Conservation (phyloP, 306 rosid genomes). For the Alnus rubra region DNA sequence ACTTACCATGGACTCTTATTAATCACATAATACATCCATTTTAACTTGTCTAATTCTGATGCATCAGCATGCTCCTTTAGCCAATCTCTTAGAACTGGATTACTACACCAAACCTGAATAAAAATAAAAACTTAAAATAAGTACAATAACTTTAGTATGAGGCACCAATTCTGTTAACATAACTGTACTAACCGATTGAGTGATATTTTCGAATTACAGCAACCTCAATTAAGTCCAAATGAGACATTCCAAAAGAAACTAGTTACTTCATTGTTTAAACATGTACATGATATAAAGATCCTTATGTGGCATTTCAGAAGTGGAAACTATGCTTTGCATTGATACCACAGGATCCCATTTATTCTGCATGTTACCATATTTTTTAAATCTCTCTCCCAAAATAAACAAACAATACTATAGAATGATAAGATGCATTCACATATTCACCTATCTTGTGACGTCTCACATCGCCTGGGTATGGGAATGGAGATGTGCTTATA, state of each 20-base stretch:
- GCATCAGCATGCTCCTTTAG: constrained; percentile 65
- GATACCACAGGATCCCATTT: neutral
- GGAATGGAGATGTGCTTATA: no score
- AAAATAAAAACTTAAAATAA: constrained; percentile 5
- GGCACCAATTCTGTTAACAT: neutral
- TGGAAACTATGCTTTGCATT: neutral
- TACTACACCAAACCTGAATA: constrained; percentile 77
- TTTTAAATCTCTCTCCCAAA: no score
- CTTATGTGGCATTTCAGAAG: neutral
- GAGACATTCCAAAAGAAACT: neutral
- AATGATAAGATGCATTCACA: neutral
- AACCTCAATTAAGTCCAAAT: neutral
- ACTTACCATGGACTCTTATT: constrained; percentile 88
- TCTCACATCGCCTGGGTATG: no score
- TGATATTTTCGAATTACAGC: neutral
- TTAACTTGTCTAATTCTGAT: constrained; percentile 75
- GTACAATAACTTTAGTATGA: constrained; percentile 25
- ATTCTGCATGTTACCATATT: neutral
- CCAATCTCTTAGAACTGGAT: constrained; percentile 86
- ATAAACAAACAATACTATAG: neutral
- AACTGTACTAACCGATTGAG: neutral
- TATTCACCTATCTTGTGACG: neutral
- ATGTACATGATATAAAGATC: neutral
- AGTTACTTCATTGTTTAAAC: neutral
- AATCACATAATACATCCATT: constrained; percentile 87